phyloP scores from a whole-genome alignment of 441 rosid genomes.

The Populus hybrid region DNA sequence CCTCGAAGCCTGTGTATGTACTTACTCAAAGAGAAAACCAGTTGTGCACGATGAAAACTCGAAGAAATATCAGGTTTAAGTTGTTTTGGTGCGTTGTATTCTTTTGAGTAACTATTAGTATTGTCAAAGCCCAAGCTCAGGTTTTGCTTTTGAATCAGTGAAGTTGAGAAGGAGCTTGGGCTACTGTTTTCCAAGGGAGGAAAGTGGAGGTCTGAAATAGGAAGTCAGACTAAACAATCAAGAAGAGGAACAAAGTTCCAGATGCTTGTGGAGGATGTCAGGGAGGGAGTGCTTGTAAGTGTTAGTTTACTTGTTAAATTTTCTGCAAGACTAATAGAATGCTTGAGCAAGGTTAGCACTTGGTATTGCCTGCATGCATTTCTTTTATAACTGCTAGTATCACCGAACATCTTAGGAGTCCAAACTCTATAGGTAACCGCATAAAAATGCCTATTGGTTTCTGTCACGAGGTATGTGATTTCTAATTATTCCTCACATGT shows the following conservation, averaged over 20 bases:
- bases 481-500: neutral
- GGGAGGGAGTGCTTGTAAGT: conserved; percentile 91
- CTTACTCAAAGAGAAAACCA: conserved; percentile 80
- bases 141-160: conserved; percentile 45
- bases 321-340: neutral
- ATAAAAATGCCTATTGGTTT: neutral
- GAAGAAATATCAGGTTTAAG: conserved; percentile 76
- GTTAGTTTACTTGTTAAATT: neutral
- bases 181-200: conserved; percentile 67
- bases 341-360: neutral
- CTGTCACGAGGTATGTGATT: neutral
- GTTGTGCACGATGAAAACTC: conserved; percentile 90
- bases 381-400: neutral
- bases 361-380: neutral
- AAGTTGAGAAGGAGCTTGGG: conserved; percentile 91
- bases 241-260: conserved; percentile 67
- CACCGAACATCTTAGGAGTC: neutral
- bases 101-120: neutral
- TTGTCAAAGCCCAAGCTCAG: conserved; percentile 9
- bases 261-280: conserved; percentile 93
- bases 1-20: conserved; percentile 82
- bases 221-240: conserved; percentile 55
- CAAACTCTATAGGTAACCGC: too few species aligned
- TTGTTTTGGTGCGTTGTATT: conserved; percentile 1
- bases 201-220: conserved; percentile 46